Evolutionary conservation across 176 grass and related monocot genomes (phyloP).

Genomic region (Aegilops longissima): DNA sequence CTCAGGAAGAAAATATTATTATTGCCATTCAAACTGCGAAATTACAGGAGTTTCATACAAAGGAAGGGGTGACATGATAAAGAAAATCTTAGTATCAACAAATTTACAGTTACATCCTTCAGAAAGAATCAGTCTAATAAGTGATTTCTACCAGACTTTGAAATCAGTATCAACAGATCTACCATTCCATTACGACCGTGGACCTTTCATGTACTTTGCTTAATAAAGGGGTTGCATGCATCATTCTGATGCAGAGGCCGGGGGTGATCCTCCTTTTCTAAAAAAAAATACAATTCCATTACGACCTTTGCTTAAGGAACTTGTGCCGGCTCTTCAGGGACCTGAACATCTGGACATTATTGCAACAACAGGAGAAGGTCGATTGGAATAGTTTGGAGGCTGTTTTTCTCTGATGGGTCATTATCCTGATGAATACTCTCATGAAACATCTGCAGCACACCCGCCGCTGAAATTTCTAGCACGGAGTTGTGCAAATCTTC

Average conservation of each 20-base stretch:
- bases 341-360: slow-evolving; percentile 37
- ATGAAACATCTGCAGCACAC: slow-evolving; percentile 17
- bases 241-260: too few relatives aligned
- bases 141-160: too few relatives aligned
- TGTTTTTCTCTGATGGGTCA: slow-evolving; percentile 20
- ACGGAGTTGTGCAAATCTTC: slow-evolving; percentile 30
- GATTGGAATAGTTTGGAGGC: slow-evolving; percentile 27
- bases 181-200: not conserved
- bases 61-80: not conserved
- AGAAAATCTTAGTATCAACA: not conserved
- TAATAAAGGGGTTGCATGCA: too few relatives aligned
- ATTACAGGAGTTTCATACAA: not conserved
- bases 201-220: too few relatives aligned
- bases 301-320: not conserved
- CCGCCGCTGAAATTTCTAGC: slow-evolving; percentile 29
- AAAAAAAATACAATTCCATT: too few relatives aligned
- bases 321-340: slow-evolving; percentile 7
- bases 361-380: slow-evolving; percentile 29
- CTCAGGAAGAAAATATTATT: not conserved
- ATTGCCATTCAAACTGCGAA: not conserved
- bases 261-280: too few relatives aligned
- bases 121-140: not conserved
- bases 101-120: not conserved
- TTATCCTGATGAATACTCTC: slow-evolving; percentile 23
- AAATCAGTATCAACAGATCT: not conserved